These are phyloP conservation scores for Suillus subalutaceus DNA, from an alignment of 768 basidiomycete genomes.

Conservation along the genomic window DNA sequence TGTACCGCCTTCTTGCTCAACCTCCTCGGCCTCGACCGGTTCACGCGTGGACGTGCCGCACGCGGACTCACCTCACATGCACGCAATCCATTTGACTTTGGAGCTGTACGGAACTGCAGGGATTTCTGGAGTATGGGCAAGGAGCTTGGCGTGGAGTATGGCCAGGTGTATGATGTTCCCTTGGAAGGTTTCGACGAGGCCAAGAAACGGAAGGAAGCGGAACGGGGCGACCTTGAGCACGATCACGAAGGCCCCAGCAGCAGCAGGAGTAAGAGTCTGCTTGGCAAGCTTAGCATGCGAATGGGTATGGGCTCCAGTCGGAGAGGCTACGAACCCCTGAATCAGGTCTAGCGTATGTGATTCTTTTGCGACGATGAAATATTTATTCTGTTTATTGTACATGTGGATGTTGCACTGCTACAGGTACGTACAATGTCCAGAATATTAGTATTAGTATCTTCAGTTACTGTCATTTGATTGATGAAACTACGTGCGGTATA, in stretches of 20 bases:
- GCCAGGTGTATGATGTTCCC: slow-evolving; percentile 86
- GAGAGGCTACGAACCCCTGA: slow-evolving; percentile 38
- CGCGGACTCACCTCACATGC: slow-evolving; percentile 76
- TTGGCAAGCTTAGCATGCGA: slow-evolving; percentile 36
- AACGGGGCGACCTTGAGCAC: slow-evolving; percentile 38
- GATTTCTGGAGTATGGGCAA: slow-evolving; percentile 93
- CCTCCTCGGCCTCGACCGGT: slow-evolving; percentile 90
- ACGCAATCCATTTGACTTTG: slow-evolving; percentile 91
- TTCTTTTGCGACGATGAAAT: not conserved
- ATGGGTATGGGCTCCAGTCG: slow-evolving; percentile 39
- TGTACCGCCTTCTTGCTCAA: slow-evolving; percentile 75
- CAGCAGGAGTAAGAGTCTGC: slow-evolving; percentile 40
- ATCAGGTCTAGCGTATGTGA: slow-evolving; percentile 25
- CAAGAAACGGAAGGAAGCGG: slow-evolving; percentile 58
- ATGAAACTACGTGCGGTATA: not conserved
- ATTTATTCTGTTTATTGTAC: slow-evolving; percentile 1
- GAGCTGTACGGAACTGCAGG: slow-evolving; percentile 74
- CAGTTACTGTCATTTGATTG: not conserved
- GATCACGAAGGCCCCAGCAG: slow-evolving; percentile 51
- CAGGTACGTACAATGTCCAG: not conserved
- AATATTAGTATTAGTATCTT: not conserved
- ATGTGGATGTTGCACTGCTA: not conserved
- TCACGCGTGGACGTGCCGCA: slow-evolving; percentile 88
- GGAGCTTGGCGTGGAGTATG: slow-evolving; percentile 91
- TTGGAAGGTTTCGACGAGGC: slow-evolving; percentile 81